Conservation (phyloP, 2,329 filamentous ascomycete species). For the Phyllosticta citriasiana region DNA sequence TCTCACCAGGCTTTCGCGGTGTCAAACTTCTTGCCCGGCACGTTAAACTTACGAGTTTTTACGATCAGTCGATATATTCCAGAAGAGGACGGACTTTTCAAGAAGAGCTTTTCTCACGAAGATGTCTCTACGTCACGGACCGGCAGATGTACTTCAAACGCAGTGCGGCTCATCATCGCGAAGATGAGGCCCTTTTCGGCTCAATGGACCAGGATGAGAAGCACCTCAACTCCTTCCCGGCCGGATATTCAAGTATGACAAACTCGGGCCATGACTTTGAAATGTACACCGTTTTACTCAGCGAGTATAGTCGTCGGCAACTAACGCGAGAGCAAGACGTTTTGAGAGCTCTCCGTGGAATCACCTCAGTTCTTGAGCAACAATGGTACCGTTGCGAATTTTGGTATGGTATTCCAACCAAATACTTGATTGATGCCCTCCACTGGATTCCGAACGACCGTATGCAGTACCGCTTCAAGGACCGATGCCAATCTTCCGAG, state of each 20-base stretch:
- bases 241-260: background rate
- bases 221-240: background rate
- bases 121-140: background rate
- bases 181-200: background rate
- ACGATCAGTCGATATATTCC: background rate
- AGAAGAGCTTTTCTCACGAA: background rate
- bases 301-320: background rate
- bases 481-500: too few species aligned
- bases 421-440: too few species aligned
- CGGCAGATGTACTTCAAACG: background rate
- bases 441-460: too few species aligned
- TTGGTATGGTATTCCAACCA: background rate
- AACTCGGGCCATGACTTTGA: background rate
- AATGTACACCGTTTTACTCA: background rate
- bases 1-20: background rate
- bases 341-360: background rate
- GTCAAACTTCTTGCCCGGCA: background rate
- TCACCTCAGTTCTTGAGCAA: background rate
- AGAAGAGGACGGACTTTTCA: background rate
- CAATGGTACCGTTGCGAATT: background rate
- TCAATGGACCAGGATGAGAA: background rate
- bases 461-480: too few species aligned
- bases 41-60: background rate
- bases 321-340: background rate
- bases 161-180: background rate